Evolutionary conservation across 2,329 filamentous ascomycete species (phyloP), one percentile per base, ranked within the genome.

Genomic region (Colletotrichum horii): DNA sequence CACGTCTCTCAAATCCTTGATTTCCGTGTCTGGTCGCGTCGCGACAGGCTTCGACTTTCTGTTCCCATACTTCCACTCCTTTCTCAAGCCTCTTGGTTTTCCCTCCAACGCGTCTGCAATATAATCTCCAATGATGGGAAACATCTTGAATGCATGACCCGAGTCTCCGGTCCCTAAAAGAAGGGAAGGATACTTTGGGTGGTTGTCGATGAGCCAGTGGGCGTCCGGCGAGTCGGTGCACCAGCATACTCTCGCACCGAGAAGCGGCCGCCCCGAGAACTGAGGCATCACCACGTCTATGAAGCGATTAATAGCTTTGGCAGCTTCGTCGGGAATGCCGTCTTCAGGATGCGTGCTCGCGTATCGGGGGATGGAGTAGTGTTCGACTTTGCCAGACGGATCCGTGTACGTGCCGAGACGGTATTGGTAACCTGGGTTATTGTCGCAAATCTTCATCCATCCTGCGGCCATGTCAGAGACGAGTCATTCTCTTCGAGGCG

Each of bases 221-320:
- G 83, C 82, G 60, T 83, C 81, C 8, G 80, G 82, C 0, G 82
- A 81, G 32, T 83, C 82, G 0, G 81, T 83, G 56, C 83, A 83
- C 82, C 82, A 83, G 67, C 82, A 83, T 19, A 81, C 77, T 16
- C 74, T 70, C 7, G 79, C 75, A 12, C 79, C 76, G 1, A 81
- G 62, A 9, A 80, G 77, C 6, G 79, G 80, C 2, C 78, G 76
- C n/a, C 76, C 78, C 0, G 78, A 76, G 61, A 81, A 81, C 22
- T 80, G 78, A 1, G 80, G 79, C 70, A 80, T 80, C 8, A 79
- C 75, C 9, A 77, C 69, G 34, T 75, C 71, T 58, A 78, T 69
- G 69, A 77, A 76, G 6, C 30, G 62, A 2, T 64, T 70, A 19
- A 78, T 73, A 8, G 69, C 74, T 19, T 26, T 38, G 5, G 76